Base-by-base conservation (phyloP, 1,284 basidiomycete species). In the Fistulinella staudtii region DNA sequence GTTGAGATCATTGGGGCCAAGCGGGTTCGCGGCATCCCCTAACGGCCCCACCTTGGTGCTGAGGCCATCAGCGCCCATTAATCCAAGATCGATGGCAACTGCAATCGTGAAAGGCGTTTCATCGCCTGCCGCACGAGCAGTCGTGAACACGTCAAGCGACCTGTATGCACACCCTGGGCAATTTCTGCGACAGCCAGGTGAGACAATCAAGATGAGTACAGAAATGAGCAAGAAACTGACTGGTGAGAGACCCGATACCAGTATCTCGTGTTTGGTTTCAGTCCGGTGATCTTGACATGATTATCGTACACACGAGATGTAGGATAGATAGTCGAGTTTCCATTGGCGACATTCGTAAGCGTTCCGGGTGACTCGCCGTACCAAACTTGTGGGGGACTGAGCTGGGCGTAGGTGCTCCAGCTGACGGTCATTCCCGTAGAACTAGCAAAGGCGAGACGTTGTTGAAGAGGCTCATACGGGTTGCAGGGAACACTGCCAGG, bases 211-310 rank as follows among this genome's bases (percentile, higher is more conserved):
- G 28, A 27, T 3, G 9, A 3, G 22, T 13, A 18, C 1, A n/a
- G 14, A 13, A 8, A 14, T 7, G 18, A 7, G 2, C n/a, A n/a
- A n/a, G 34, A 9, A 50, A 51, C 34, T 21, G 48, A 61, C 61
- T 61, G 58, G 45, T 60, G 47, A 23, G 59, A 58, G 8, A 46
- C 46, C 14, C 58, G 54, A 27, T 63, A 60, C 58, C 60, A 63
- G 30, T 61, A 63, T 13, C 39, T 53, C 6, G 58, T 61, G 10
- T 38, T 36, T 10, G 59, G 34, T 23, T 51, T 45, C 15, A 63
- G 49, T 17, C 54, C 56, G 5, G 49, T 61, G 25, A 60, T 31
- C 23, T 51, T 63, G 25, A 60, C 60, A 28, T 63, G 58, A 40
- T 63, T 63, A 27, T 60, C 47, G 17, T 52, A 63, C 11, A 61